phyloP scores from a whole-genome alignment of 192 early-diverging fungal species.

The Coemansia sp. region DNA sequence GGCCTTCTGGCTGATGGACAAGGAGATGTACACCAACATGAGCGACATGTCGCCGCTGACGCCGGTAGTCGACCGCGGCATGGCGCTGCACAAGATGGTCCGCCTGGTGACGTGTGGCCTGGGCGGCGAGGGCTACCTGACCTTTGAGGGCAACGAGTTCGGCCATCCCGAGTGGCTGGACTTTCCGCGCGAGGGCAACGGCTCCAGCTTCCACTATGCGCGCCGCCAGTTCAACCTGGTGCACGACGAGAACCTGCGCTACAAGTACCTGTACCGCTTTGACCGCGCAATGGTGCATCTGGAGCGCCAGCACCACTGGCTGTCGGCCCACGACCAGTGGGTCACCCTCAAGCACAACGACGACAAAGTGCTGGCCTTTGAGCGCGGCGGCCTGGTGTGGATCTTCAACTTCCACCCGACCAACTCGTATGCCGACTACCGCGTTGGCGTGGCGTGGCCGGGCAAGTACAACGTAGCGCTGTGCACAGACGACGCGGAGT shows the following conservation, averaged over 20 bases:
- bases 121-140: constrained; percentile 96
- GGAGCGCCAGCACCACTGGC: constrained; percentile 71
- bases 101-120: constrained; percentile 82
- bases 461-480: constrained; percentile 77
- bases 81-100: constrained; percentile 97
- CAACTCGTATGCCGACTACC: constrained; percentile 84
- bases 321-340: constrained; percentile 74
- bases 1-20: constrained; percentile 99
- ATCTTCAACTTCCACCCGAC: constrained; percentile 95
- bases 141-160: constrained; percentile 98
- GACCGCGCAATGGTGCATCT: constrained; percentile 82
- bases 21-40: constrained; percentile 99
- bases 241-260: constrained; percentile 84
- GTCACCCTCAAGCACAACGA: constrained; percentile 86
- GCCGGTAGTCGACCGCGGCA: constrained; percentile 90
- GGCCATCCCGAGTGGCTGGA: constrained; percentile 99
- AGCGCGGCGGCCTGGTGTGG: constrained; percentile 85
- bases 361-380: constrained; percentile 92
- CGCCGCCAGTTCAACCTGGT: constrained; percentile 93
- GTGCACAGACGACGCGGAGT: constrained; percentile 73
- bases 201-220: constrained; percentile 87
- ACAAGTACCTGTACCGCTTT: constrained; percentile 90
- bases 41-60: constrained; percentile 74
- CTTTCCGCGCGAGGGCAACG: constrained; percentile 94
- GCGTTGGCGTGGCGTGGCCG: constrained; percentile 69